phyloP scores from a whole-genome alignment of 148 eudicot genomes.

The Rhododendron ferrugineum region DNA sequence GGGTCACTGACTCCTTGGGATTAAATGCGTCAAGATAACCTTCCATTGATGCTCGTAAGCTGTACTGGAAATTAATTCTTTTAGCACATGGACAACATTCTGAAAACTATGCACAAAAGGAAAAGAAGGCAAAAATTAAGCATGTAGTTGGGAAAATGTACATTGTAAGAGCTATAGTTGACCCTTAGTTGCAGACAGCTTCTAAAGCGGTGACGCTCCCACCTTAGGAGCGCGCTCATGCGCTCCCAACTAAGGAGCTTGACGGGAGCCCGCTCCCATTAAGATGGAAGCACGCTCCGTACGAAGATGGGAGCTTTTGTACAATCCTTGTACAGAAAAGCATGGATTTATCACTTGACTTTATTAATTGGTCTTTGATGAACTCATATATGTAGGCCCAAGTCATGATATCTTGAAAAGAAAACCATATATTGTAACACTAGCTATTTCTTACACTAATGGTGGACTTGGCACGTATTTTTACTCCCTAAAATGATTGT shows the following conservation, averaged over 20 bases:
- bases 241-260: background rate
- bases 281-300: background rate
- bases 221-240: background rate
- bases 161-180: background rate
- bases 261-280: background rate
- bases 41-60: conserved; percentile 91
- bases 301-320: background rate
- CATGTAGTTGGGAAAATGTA: background rate
- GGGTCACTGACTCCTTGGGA: conserved; percentile 66
- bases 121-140: background rate
- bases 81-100: background rate
- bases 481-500: background rate
- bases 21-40: conserved; percentile 70
- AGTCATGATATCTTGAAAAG: too few relatives aligned
- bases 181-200: background rate
- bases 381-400: too few relatives aligned
- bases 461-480: background rate
- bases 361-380: too few relatives aligned
- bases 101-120: background rate
- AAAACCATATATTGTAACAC: background rate
- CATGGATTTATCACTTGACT: too few relatives aligned
- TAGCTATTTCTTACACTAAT: background rate
- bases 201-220: background rate
- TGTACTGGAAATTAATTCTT: conserved; percentile 22
- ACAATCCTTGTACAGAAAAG: background rate